Evolutionary conservation across 192 early-diverging fungal genomes (phyloP), one percentile per base, ranked within the genome.

Genomic region (Lunasporangiospora selenospora): DNA sequence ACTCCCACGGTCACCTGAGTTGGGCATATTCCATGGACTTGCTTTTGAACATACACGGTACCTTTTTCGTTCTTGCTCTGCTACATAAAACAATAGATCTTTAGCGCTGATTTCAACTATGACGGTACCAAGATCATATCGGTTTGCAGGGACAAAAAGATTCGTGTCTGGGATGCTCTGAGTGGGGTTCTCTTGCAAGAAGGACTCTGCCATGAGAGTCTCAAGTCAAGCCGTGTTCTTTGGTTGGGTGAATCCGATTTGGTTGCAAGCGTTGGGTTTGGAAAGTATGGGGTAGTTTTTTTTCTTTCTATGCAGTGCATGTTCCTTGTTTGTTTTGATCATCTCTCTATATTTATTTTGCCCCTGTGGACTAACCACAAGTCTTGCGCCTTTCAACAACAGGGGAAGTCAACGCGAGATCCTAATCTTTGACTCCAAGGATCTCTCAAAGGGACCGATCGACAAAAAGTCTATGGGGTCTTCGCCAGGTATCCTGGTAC

Each of bases 401-500:
- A 78, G 78, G 23, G 89, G 87, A 12, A 89, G 87, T 53, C 83
- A 83, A 48, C 86, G 94, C 10, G 89, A 93, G 55, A 65, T 96
- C 26, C 36, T 85, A 16, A 18, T 91, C 41, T 85, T 80, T 37
- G 55, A 84, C 41, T 47, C 62, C 8, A 62, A 65, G 12, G 64
- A 85, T 44, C 54, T 86, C 12, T 31, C 40, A 6, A 47, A 71
- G 0, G 65, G 62, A 23, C 79, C 82, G 0, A 34, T 83, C 21
- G 71, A 62, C 2, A 84, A 58, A 21, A 78, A 69, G 11, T 62
- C 57, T 2, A 85, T 94, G 50, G 94, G 93, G 50, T 80, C 82
- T 21, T 91, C 90, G 0, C 92, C 95, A 4, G 89, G 91, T 16
- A 52, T 93, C 2, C 83, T 97, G 30, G 83, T 82, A 26, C 86